Base-by-base conservation (phyloP, 768 basidiomycete genomes). In the Vishniacozyma victoriae region DNA sequence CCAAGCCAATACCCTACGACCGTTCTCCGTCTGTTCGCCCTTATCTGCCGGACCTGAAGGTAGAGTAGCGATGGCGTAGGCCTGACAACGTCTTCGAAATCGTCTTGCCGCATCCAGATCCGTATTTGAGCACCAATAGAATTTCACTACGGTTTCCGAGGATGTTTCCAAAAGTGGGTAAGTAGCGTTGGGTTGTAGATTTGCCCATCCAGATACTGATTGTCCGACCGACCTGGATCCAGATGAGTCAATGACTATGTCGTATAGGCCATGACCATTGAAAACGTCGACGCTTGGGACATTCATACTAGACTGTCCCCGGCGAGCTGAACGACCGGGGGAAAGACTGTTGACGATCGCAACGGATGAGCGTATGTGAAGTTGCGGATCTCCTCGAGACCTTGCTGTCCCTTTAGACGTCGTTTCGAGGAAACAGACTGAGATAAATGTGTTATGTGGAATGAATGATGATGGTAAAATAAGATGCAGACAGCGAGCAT, bases 51-150 rank as follows among this genome's bases (percentile, higher is more conserved):
- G 35, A 44, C 6, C 20, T 23, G 19, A 39, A 27, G 37, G 35
- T 4, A 40, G 7, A 24, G 41, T 54, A 38, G 52, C 55, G 3
- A 57, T 35, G 2, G 50, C 47, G 31, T 41, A 27, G 15, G 52
- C 9, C 31, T 57, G 55, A 5, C 46, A 50, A 19, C 46, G 40
- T 14, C 55, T 40, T n/a, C 55, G 55, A 25, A 57, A 57, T 35
- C 26, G 25, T 4, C 4, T 11, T 26, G 24, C 18, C 13, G 5
- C 27, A 26, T 5, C 46, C n/a, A 38, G 12, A 23, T 46, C 33
- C 11, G 11, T 37, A 7, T 11, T 12, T 5, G 7, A 9, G n/a
- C 35, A 37, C 13, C 13, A 16, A 12, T 5, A 22, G 35, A 37
- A 46, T 11, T 19, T 13, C 5, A 44, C 42, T n/a, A n/a, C n/a